phyloP scores from a whole-genome alignment of 345 rosid genomes.

The Isatis tinctoria region DNA sequence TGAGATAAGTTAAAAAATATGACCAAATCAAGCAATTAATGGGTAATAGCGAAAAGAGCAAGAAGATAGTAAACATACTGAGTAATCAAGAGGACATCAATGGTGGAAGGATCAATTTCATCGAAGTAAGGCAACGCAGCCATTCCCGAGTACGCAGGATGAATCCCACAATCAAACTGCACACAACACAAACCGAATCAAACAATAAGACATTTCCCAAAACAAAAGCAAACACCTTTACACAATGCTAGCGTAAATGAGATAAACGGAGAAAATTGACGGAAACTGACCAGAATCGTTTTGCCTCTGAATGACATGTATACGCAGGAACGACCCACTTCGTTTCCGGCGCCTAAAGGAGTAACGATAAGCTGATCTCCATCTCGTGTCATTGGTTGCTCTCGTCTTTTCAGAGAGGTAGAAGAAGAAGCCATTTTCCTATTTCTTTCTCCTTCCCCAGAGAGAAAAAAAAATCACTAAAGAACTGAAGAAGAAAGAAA shows the following conservation, averaged over 20 bases:
- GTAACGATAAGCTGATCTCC: conserved; percentile 73
- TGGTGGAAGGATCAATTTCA: conserved; percentile 87
- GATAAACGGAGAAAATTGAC: neutral
- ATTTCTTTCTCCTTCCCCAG: neutral
- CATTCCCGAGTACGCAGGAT: conserved; percentile 90
- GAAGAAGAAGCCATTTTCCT: conserved; percentile 39
- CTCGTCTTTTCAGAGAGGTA: conserved; percentile 63
- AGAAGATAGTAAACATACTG: conserved; percentile 50
- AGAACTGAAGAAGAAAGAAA: neutral
- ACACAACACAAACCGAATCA: neutral
- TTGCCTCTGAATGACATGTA: conserved; percentile 91
- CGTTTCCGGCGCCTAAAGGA: conserved; percentile 90
- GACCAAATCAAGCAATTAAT: neutral
- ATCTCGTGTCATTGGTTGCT: conserved; percentile 55
- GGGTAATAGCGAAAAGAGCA: neutral
- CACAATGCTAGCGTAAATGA: no score
- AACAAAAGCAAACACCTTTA: neutral
- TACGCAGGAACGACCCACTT: conserved; percentile 91
- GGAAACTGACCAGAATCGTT: conserved; percentile 49
- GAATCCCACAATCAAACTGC: conserved; percentile 92
- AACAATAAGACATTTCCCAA: neutral
- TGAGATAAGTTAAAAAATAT: no score
- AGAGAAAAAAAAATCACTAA: neutral
- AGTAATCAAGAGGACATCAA: conserved; percentile 86
- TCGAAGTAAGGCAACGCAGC: conserved; percentile 91